A percentile compares a stretch with the other conserved stretches of the same genome.
These are phyloP conservation scores for Turnera subulata DNA, from an alignment of 345 rosid genomes.

Conservation along the genomic window DNA sequence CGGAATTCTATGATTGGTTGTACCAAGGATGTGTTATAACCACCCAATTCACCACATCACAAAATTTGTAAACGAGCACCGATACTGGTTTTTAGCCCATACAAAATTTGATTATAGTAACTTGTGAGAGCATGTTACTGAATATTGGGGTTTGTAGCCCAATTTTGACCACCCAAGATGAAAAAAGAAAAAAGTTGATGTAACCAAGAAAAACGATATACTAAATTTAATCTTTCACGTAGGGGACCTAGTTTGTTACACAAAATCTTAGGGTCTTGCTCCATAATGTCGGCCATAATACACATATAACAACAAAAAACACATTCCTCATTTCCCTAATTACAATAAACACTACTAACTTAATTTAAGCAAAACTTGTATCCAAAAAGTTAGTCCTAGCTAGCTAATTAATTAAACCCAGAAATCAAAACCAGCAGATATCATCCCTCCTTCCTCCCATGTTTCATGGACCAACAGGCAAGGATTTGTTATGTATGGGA, in stretches of 20 bases:
- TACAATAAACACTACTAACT: slow-evolving; percentile 29
- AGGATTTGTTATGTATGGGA: slow-evolving; percentile 73
- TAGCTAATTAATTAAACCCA: neutral
- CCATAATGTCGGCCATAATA: slow-evolving; percentile 37
- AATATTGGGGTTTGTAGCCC: neutral
- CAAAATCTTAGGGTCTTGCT: slow-evolving; percentile 31
- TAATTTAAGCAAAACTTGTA: slow-evolving; percentile 4
- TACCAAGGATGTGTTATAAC: too few relatives aligned
- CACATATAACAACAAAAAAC: slow-evolving; percentile 13
- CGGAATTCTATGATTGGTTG: too few relatives aligned
- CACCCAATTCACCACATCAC: too few relatives aligned
- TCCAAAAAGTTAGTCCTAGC: neutral
- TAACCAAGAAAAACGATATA: neutral
- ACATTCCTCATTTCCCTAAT: slow-evolving; percentile 21
- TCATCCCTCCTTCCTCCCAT: neutral
- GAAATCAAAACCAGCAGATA: neutral
- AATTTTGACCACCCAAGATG: too few relatives aligned
- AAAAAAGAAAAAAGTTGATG: too few relatives aligned
- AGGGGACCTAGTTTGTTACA: slow-evolving; percentile 6
- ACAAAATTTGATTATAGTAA: neutral
- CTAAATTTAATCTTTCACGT: neutral
- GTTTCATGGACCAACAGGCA: slow-evolving; percentile 49
- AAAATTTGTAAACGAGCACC: too few relatives aligned
- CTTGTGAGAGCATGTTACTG: too few relatives aligned
- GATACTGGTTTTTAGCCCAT: too few relatives aligned